A percentile compares a stretch with the other conserved stretches of the same genome.
phyloP scores from a whole-genome alignment of 371 early-diverging fungal species.

The Mortierella sp. region DNA sequence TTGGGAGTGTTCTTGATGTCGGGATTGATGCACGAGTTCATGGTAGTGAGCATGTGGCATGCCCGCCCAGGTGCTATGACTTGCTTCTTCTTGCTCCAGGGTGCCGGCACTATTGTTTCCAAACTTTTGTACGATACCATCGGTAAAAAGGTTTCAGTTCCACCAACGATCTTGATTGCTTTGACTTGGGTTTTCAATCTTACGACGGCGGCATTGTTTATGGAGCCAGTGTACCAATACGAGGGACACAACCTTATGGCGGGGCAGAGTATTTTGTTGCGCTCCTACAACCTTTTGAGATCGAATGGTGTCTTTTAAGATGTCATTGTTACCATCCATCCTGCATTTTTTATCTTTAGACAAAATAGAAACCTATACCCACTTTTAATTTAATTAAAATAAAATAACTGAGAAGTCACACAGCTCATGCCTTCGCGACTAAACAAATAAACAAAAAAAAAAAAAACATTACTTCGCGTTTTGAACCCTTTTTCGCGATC shows the following conservation, averaged over 20 bases:
- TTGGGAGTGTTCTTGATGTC: conserved; percentile 57
- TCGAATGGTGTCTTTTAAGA: conserved; percentile 43
- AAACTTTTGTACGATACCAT: conserved; percentile 32
- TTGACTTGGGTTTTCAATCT: conserved; percentile 50
- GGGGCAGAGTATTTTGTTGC: conserved; percentile 40
- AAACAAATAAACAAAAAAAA: neutral
- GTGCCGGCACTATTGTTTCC: conserved; percentile 46
- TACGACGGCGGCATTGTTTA: conserved; percentile 35
- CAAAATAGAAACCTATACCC: neutral
- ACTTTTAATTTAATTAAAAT: neutral
- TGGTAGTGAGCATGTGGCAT: conserved; percentile 48
- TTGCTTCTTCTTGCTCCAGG: conserved; percentile 48
- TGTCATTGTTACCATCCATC: neutral
- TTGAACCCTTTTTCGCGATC: neutral
- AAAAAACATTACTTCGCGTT: too few species aligned
- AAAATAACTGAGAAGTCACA: neutral
- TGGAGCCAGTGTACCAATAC: conserved; percentile 45
- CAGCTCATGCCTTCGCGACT: neutral
- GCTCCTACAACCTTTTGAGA: conserved; percentile 41
- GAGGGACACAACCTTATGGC: conserved; percentile 38
- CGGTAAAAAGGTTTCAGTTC: conserved; percentile 39
- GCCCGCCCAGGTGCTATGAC: conserved; percentile 44
- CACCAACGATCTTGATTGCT: conserved; percentile 30
- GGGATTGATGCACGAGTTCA: conserved; percentile 51
- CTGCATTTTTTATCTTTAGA: conserved; percentile 1